Percentiles rank a stretch among this genome's conserved stretches.
These are phyloP conservation scores for Fonsecaea nubica DNA, from an alignment of 2,329 filamentous ascomycete genomes.

Conservation along the genomic window DNA sequence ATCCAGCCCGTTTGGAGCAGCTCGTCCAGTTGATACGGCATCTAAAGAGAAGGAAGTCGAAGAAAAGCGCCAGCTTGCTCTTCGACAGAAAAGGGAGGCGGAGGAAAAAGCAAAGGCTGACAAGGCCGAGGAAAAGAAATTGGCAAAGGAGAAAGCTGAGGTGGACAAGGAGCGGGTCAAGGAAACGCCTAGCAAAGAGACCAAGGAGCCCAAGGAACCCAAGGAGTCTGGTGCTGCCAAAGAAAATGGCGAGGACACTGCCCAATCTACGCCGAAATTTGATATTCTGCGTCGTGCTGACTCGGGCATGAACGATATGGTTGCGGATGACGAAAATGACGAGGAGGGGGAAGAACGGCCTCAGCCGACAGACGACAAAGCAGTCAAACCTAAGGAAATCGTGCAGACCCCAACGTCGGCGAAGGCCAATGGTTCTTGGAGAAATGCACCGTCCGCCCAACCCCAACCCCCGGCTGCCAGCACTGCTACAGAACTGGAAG, in stretches of 20 bases:
- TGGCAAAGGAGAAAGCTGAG: conserved; percentile 70
- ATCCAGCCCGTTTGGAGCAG: conserved; percentile 90
- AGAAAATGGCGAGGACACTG: conserved; percentile 36
- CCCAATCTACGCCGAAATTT: conserved; percentile 53
- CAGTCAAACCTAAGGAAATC: conserved; percentile 63
- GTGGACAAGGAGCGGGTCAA: conserved; percentile 53
- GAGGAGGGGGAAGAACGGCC: conserved; percentile 52
- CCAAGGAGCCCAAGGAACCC: conserved; percentile 47
- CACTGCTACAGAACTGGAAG: conserved; percentile 46
- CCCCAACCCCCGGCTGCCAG: conserved; percentile 42
- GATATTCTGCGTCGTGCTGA: conserved; percentile 62
- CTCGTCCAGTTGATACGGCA: conserved; percentile 91
- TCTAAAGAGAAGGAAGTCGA: conserved; percentile 88
- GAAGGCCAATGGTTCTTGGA: conserved; percentile 53
- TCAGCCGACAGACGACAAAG: conserved; percentile 51
- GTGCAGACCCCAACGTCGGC: conserved; percentile 52
- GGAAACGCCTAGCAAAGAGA: conserved; percentile 43
- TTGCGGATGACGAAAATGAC: conserved; percentile 57
- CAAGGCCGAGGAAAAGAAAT: conserved; percentile 67
- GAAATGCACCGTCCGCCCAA: conserved; percentile 39
- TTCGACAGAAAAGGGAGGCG: conserved; percentile 83
- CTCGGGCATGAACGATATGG: conserved; percentile 56
- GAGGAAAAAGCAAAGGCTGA: conserved; percentile 84
- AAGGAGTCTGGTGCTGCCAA: conserved; percentile 28
- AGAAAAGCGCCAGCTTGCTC: conserved; percentile 76